Conservation (phyloP, 306 rosid species). For the Glycyrrhiza uralensis region DNA sequence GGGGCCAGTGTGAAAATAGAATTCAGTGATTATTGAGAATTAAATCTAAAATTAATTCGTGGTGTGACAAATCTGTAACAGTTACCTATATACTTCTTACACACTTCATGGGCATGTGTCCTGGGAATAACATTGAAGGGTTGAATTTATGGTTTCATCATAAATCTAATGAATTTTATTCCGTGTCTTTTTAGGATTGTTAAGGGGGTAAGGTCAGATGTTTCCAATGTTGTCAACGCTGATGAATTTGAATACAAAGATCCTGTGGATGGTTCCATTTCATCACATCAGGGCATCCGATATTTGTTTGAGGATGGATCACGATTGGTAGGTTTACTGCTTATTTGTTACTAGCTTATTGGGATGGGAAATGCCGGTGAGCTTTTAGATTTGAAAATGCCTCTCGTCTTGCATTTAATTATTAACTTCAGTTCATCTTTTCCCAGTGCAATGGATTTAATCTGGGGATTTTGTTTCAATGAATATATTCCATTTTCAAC, state of each 20-base stretch:
- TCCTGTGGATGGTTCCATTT: constrained; percentile 87
- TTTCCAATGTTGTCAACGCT: constrained; percentile 62
- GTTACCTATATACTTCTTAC: not conserved
- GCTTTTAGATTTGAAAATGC: constrained; percentile 7
- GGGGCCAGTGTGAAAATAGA: constrained; percentile 1
- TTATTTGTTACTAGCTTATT: not conserved
- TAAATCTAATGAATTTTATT: constrained; percentile 14
- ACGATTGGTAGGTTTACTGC: constrained; percentile 72
- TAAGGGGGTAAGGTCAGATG: constrained; percentile 67
- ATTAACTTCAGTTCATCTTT: not conserved
- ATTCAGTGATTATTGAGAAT: not conserved
- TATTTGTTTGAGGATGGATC: constrained; percentile 98
- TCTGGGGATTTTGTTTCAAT: not conserved
- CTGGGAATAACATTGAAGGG: not conserved
- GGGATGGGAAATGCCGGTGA: not conserved
- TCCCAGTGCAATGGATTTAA: not conserved
- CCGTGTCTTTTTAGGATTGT: constrained; percentile 50
- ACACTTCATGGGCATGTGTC: not conserved
- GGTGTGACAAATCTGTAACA: not conserved
- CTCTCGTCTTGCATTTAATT: not conserved
- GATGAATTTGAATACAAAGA: constrained; percentile 98
- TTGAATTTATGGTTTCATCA: constrained; percentile 3
- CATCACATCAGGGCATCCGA: constrained; percentile 95
- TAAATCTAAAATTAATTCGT: not conserved
- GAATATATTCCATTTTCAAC: not conserved